Evolutionary conservation across 768 basidiomycete species (phyloP), one percentile per base, ranked within the genome.

Genomic region (Grammothele lineata): DNA sequence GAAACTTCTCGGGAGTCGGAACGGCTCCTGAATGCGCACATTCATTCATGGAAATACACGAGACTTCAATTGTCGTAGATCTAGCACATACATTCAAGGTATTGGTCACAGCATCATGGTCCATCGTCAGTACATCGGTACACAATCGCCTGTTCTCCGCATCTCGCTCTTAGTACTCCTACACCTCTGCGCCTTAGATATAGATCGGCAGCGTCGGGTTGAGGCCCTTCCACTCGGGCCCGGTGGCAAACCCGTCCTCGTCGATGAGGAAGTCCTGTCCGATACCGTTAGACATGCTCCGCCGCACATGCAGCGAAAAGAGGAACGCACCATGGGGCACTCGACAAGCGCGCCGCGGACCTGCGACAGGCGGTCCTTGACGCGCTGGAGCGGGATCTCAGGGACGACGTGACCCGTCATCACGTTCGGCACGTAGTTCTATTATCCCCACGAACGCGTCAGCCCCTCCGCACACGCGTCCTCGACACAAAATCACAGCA

Each of bases 151-250:
- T n/a, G n/a, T n/a, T n/a, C n/a, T n/a, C n/a, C n/a, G n/a, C n/a
- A n/a, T n/a, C n/a, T n/a, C n/a, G n/a, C n/a, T n/a, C n/a, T n/a
- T n/a, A n/a, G n/a, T n/a, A n/a, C n/a, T n/a, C n/a, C n/a, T n/a
- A n/a, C n/a, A n/a, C n/a, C n/a, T n/a, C n/a, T n/a, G n/a, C n/a
- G n/a, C n/a, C n/a, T 74, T 61, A 91, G 38, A 91, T 81, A 60
- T 87, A 92, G 51, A 91, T 82, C 0, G 87, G 87, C 44, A 92
- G 67, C 2, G 85, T 83, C 3, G 88, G 88, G 65, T 89, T 84
- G 30, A 89, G 66, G 4, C 77, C 83, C 15, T 62, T 69, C 89
- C 89, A 92, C 45, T 87, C 83, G 1, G 80, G 70, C 0, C 83
- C 85, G 50, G 75, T 74, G 10, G 81, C 78, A 39, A 92, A 80